Base-by-base conservation (phyloP, 768 basidiomycete genomes). In the Kwoniella sp. region DNA sequence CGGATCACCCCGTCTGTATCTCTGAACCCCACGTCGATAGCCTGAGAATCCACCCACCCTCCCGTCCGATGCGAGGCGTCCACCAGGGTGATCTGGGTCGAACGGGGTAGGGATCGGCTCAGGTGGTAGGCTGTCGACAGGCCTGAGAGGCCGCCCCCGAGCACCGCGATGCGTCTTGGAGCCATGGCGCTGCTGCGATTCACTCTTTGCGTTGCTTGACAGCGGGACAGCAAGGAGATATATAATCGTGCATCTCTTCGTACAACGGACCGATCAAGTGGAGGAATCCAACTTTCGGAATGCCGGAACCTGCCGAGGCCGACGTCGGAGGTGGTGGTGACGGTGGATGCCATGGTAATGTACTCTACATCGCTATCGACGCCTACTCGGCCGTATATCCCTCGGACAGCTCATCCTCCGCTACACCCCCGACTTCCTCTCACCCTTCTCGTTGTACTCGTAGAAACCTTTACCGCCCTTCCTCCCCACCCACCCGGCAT, bases 401-500 rank as follows among this genome's bases (percentile, higher is more conserved):
- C 37, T 19, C 1, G 11, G 4, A 38, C 37, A 38, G 23, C 3
- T 15, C 23, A 14, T 17, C 41, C 14, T 20, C 19, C 15, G 11
- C 8, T 15, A 25, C 25, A 28, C 22, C n/a, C 27, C 4, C 27
- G 11, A 42, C 32, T 28, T 11, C 20, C 31, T 45, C 28, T 46
- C 39, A 11, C 52, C 52, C 26, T 27, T 50, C 22, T 40, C 19
- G 33, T 53, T 31, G 60, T 95, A 95, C 58, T 92, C 89, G 67
- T 95, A 96, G 74, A 96, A 96, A 15, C 92, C 91, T 73, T 86
- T 89, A 3, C 91, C 90, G 52, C 82, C 88, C 79, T 93, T 93
- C 79, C 80, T 85, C 10, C 93, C 93, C 45, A 87, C 80, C 88
- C 88, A 98, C 43, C 86, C 84, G 17, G 93, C 93, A 69, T 93